phyloP scores from a whole-genome alignment of 768 basidiomycete species.

The Boletus pseudopeckii region DNA sequence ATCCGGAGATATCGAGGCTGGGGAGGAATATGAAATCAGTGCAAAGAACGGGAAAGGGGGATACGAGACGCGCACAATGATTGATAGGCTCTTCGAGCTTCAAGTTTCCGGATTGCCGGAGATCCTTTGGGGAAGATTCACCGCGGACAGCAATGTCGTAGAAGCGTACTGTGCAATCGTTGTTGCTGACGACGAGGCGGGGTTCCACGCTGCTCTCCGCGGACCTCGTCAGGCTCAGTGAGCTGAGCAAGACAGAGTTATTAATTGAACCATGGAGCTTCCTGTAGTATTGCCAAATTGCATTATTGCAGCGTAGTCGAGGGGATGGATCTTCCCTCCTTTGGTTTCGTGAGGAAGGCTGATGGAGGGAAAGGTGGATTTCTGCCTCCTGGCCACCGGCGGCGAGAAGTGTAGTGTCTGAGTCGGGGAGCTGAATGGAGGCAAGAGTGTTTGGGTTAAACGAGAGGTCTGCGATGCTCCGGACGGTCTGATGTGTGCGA shows the following conservation, averaged over 20 bases:
- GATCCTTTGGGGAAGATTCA: constrained; percentile 37
- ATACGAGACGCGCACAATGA: constrained; percentile 55
- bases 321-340: constrained; percentile 13
- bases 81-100: constrained; percentile 71
- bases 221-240: constrained; percentile 56
- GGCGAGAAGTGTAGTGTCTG: constrained; percentile 61
- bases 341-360: constrained; percentile 23
- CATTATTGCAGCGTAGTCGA: constrained; percentile 6
- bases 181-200: constrained; percentile 79
- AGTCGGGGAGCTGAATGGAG: constrained; percentile 48
- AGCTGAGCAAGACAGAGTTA: constrained; percentile 71
- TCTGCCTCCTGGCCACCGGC: constrained; percentile 74
- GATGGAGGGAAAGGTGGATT: constrained; percentile 58
- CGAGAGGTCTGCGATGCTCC: constrained; percentile 48
- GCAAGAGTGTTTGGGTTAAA: constrained; percentile 66
- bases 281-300: constrained; percentile 54
- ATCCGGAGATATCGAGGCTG: constrained; percentile 89
- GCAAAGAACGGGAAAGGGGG: neutral
- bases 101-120: constrained; percentile 52
- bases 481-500: constrained; percentile 37
- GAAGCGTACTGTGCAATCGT: constrained; percentile 78
- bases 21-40: constrained; percentile 9
- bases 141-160: constrained; percentile 67
- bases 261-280: constrained; percentile 70
- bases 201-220: constrained; percentile 69